phyloP scores from a whole-genome alignment of 2,329 filamentous ascomycete genomes.

The Metarhizium robertsii region DNA sequence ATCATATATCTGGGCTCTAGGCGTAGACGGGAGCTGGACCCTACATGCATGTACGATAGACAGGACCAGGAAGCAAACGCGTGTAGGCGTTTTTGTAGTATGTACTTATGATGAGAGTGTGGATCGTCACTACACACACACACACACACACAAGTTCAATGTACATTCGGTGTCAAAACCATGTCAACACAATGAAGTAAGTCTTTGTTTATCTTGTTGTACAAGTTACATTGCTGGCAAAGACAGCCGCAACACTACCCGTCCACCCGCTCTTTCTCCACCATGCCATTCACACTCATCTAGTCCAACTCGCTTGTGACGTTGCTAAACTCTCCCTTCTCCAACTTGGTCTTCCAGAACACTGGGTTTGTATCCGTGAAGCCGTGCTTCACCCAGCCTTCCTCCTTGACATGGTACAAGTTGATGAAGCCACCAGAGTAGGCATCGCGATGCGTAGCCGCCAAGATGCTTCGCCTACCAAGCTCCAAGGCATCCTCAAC shows the following conservation, averaged over 20 bases:
- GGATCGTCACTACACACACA: too few species aligned
- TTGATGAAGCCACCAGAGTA: conserved; percentile 99
- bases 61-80: too few species aligned
- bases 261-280: neutral
- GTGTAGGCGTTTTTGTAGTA: too few species aligned
- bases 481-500: conserved; percentile 86
- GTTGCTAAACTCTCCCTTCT: conserved; percentile 97
- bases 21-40: neutral
- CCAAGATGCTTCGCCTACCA: conserved; percentile 84
- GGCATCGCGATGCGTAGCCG: conserved; percentile 94
- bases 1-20: neutral
- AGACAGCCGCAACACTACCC: neutral
- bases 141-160: too few species aligned
- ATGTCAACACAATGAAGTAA: neutral
- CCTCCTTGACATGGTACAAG: conserved; percentile 97
- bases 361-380: conserved; percentile 98
- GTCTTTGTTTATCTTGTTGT: conserved; percentile 3
- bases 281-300: neutral
- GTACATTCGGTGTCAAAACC: too few species aligned
- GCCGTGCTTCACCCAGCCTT: conserved; percentile 97
- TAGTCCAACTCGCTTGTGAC: conserved; percentile 66
- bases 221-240: conserved; percentile 3
- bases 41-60: neutral
- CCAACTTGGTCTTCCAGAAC: conserved; percentile 98
- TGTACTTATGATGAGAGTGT: too few species aligned